A percentile compares a stretch with the other conserved stretches of the same genome.
Conservation (phyloP, 192 early-diverging fungal genomes). For the Allomyces macrogynus region DNA sequence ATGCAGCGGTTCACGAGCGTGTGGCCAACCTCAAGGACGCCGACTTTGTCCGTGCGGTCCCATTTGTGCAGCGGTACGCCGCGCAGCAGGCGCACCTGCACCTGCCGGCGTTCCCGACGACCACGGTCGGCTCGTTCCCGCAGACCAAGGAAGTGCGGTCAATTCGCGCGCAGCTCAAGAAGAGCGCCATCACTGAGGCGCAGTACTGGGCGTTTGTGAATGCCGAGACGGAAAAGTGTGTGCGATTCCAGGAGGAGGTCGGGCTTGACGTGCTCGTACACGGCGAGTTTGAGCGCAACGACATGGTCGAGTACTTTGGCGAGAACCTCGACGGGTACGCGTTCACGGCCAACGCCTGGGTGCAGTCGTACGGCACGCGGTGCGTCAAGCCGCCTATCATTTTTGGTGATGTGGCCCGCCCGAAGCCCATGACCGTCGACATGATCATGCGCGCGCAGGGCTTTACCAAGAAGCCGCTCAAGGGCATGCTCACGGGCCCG, state of each 20-base stretch:
- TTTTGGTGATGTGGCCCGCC: conserved; percentile 85
- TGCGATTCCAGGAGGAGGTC: conserved; percentile 71
- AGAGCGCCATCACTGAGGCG: conserved; percentile 41
- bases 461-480: conserved; percentile 76
- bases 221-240: conserved; percentile 59
- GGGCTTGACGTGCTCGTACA: conserved; percentile 92
- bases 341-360: conserved; percentile 95
- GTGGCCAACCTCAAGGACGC: conserved; percentile 40
- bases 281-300: conserved; percentile 91
- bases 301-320: conserved; percentile 96
- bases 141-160: conserved; percentile 92
- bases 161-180: conserved; percentile 74
- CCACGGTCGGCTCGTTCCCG: conserved; percentile 95
- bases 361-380: conserved; percentile 87
- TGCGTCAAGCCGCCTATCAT: conserved; percentile 96
- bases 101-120: conserved; percentile 83
- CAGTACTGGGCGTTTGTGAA: conserved; percentile 71
- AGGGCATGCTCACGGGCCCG: conserved; percentile 98
- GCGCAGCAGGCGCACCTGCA: conserved; percentile 55
- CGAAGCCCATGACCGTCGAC: conserved; percentile 78
- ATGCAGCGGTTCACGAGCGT: conserved; percentile 58
- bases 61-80: conserved; percentile 48
- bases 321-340: conserved; percentile 79
- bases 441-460: conserved; percentile 70
- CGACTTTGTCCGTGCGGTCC: conserved; percentile 51